Percentiles rank a stretch among this genome's conserved stretches.
These are phyloP conservation scores for Aspergillus sp. DNA, from an alignment of 2,329 filamentous ascomycete genomes.

Conservation along the genomic window DNA sequence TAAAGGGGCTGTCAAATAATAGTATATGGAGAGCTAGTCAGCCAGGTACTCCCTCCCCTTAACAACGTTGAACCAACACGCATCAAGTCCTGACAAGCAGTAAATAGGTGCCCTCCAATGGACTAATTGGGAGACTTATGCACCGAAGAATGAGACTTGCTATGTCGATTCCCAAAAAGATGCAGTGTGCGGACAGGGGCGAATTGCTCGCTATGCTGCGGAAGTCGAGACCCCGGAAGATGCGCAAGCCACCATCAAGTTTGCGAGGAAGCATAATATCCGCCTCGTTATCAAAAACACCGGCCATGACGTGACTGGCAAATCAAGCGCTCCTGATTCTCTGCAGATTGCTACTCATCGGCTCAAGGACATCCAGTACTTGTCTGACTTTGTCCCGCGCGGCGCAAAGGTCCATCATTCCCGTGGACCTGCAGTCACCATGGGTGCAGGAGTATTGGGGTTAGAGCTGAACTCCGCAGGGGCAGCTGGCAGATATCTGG, in stretches of 20 bases:
- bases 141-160: slow-evolving; percentile 34
- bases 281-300: slow-evolving; percentile 36
- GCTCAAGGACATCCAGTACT: slow-evolving; percentile 8
- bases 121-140: slow-evolving; percentile 41
- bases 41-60: background rate
- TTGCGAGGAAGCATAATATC: slow-evolving; percentile 27
- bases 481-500: background rate
- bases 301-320: slow-evolving; percentile 23
- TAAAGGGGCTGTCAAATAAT: slow-evolving; percentile 14
- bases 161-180: slow-evolving; percentile 28
- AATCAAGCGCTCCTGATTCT: slow-evolving; percentile 32
- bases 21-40: slow-evolving; percentile 38
- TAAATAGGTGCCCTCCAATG: slow-evolving; percentile 26
- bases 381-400: slow-evolving; percentile 8
- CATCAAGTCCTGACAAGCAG: background rate
- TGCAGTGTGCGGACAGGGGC: slow-evolving; percentile 32
- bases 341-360: slow-evolving; percentile 27
- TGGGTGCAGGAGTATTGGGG: slow-evolving; percentile 11
- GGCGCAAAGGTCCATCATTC: background rate
- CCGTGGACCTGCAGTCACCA: background rate
- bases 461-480: slow-evolving; percentile 7
- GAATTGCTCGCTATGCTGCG: slow-evolving; percentile 36
- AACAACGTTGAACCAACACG: background rate
- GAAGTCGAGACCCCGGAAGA: slow-evolving; percentile 28
- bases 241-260: slow-evolving; percentile 37